Evolutionary conservation across 225 moss, liverwort and hornwort species (phyloP).

Genomic region (Sphagnum tenellum): DNA sequence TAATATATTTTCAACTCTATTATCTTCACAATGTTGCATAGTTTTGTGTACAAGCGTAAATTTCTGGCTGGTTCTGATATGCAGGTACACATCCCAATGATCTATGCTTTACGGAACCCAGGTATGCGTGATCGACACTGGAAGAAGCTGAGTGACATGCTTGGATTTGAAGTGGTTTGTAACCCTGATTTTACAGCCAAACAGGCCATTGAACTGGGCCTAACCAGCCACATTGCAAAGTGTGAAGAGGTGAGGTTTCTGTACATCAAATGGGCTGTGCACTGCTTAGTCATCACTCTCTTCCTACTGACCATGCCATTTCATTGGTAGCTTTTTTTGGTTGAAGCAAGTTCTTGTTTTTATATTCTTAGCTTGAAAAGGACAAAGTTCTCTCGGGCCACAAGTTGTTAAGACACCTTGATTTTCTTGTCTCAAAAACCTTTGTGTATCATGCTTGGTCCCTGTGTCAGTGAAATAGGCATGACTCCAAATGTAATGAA

Average conservation of each 20-base stretch:
- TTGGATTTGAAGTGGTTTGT: constrained; percentile 44
- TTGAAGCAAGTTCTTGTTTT: too few species aligned
- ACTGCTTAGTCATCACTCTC: not conserved
- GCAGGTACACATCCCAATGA: constrained; percentile 52
- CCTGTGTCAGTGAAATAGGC: too few species aligned
- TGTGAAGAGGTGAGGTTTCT: constrained; percentile 39
- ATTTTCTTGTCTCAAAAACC: too few species aligned
- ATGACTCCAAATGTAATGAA: too few species aligned
- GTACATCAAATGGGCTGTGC: not conserved
- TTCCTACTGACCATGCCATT: not conserved
- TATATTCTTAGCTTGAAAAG: too few species aligned
- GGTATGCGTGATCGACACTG: constrained; percentile 69
- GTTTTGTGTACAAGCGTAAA: too few species aligned
- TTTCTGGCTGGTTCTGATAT: not conserved
- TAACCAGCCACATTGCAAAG: constrained; percentile 29
- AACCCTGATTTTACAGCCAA: constrained; percentile 30
- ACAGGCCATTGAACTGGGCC: constrained; percentile 21
- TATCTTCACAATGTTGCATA: too few species aligned
- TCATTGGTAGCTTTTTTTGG: too few species aligned
- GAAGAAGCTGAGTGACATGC: constrained; percentile 35
- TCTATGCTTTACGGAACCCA: constrained; percentile 44
- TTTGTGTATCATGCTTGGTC: too few species aligned
- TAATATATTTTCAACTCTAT: too few species aligned
- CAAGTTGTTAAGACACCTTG: too few species aligned
- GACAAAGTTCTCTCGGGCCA: too few species aligned